Evolutionary conservation across 2,329 filamentous ascomycete genomes (phyloP), one percentile per base, ranked within the genome.

Genomic region (Pyrenophora graminea): DNA sequence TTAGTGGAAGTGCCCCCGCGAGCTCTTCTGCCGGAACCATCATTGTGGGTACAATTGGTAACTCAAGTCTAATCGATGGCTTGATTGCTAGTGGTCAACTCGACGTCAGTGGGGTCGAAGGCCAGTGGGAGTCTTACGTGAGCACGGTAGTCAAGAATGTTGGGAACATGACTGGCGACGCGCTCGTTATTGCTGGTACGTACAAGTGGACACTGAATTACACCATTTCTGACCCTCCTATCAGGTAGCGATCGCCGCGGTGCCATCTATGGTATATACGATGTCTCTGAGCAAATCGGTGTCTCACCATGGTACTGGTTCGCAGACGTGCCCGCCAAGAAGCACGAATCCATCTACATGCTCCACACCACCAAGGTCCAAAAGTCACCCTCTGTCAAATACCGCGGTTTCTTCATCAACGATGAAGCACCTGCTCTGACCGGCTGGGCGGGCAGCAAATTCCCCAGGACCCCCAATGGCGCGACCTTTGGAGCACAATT

Each of bases 281-380:
- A 87, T 57, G 70, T 90, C 40, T 87, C 84, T 18, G 86, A 89
- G 70, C 86, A 90, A 67, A 89, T 90, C 50, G 87, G 87, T 21
- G 85, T 90, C 10, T 87, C 83, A 27, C 86, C 85, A 59, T 88
- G 85, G 84, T 82, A 88, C 71, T 88, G 80, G 76, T 88, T 83
- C 78, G 84, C 85, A 5, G 86, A 88, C 64, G 82, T 85, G 1
- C 78, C 83, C 1, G 64, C 79, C 1, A 77, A 79, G 45, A 73
- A 77, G 53, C 78, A 80, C 55, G 68, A 76, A 18, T 74, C 77
- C 6, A 81, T 89, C 46, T 87, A 81, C 56, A 81, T 82, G 4
- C 68, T 84, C 10, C 71, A 79, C 13, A 77, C 74, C 9, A 78
- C 74, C 23, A 86, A 85, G 56, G 73, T 81, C 0, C 84, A 87